Evolutionary conservation across 148 eudicot genomes (phyloP), one percentile per base, ranked within the genome.

Genomic region (Rheum nobile): DNA sequence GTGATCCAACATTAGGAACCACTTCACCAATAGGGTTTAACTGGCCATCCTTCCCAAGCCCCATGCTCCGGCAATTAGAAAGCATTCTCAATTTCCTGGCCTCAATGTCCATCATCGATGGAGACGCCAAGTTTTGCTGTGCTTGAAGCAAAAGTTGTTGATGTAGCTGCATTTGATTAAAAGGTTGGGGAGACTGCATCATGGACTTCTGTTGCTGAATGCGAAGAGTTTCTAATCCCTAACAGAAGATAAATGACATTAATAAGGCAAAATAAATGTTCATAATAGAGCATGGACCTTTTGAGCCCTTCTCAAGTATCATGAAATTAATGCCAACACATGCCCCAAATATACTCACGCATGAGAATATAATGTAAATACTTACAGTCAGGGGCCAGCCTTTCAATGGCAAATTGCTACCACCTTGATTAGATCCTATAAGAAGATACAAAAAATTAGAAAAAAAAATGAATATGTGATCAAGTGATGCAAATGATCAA

Each of bases 361-460:
- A 28, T 39, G 11, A 19, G 1, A 65, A 32, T 12, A 22, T 14
- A 2, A 73, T 48, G 22, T 75, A 48, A 3, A 34, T 68, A 79
- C 91, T 84, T 81, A 90, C 96, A 24, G 91, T 88, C 70, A 90
- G 77, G 12, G 96, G 96, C 96, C 91, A 88, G 70, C 91, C 96
- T 85, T 86, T 87, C 67, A 90, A 71, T 12, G 96, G 85, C 88
- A 90, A 81, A 76, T 74, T 88, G 86, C 82, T 90, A 47, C 86
- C 86, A 78, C 81, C 87, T 80, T 83, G 96, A 82, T 82, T 90
- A 75, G 96, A 86, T 71, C 91, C 91, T 90, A 83, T 48, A 77
- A 73, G 48, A 78, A 78, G 57, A 77, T 67, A n/a, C n/a, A 21
- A 55, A n/a, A n/a, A 55, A 22, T 22, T 55, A 24, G 12, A 22